Percentiles rank a stretch among this genome's conserved stretches.
These are phyloP conservation scores for Kuraishia borneana DNA, from an alignment of 805 yeast species.

Conservation along the genomic window DNA sequence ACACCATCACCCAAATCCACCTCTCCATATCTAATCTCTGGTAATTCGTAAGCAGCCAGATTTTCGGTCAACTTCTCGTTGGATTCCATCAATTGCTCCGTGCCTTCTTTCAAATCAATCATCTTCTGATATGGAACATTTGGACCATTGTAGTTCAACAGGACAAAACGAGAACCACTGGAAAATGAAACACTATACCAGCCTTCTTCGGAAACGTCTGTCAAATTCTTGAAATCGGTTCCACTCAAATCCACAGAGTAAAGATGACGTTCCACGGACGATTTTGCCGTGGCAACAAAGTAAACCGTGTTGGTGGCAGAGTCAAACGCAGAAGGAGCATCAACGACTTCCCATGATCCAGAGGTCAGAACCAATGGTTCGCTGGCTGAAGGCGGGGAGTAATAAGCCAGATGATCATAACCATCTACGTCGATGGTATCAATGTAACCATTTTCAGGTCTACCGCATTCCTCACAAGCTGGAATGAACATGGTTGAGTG, in stretches of 20 bases:
- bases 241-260: constrained; percentile 53
- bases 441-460: constrained; percentile 59
- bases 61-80: constrained; percentile 30
- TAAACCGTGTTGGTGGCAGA: constrained; percentile 38
- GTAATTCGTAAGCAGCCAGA: constrained; percentile 40
- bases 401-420: constrained; percentile 74
- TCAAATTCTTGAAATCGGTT: constrained; percentile 26
- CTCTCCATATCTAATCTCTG: constrained; percentile 40
- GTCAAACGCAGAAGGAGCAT: constrained; percentile 58
- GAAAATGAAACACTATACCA: constrained; percentile 70
- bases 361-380: constrained; percentile 48
- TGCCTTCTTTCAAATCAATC: constrained; percentile 34
- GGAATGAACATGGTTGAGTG: constrained; percentile 54
- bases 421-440: constrained; percentile 61
- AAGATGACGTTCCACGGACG: constrained; percentile 77
- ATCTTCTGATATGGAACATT: constrained; percentile 69
- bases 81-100: constrained; percentile 23
- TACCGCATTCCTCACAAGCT: constrained; percentile 26
- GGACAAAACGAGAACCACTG: constrained; percentile 60
- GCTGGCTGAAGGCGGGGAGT: constrained; percentile 52
- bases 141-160: constrained; percentile 73
- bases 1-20: constrained; percentile 35
- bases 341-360: constrained; percentile 89
- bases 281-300: constrained; percentile 64
- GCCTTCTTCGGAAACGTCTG: constrained; percentile 45